Evolutionary conservation across 2,329 filamentous ascomycete species (phyloP), one percentile per base, ranked within the genome.

Genomic region (Emmonsiellopsis sp.): DNA sequence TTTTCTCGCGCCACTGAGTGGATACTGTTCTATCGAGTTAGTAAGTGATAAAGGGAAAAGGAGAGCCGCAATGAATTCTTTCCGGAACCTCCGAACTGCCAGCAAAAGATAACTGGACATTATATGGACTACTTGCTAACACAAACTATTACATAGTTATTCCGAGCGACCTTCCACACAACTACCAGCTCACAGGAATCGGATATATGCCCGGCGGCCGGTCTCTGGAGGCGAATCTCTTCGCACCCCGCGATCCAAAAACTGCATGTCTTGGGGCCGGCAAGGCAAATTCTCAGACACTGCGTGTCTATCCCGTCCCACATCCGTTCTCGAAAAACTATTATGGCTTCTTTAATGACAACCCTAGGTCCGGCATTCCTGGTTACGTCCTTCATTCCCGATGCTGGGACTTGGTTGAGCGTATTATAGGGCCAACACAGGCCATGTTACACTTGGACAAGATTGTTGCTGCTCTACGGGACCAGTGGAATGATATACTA

Each of bases 401-500:
- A 47, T 47, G 44, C 32, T 47, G 44, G 44, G 44, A 47, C 20
- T 20, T 47, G n/a, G n/a, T 47, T 32, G 44, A 47, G 44, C 44
- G 32, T 13, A 8, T 13, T 31, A 31, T 47, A 8, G 44, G 44
- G 7, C 32, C 44, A 38, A 38, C 35, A 20, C 44, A 31, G 20
- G 44, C 44, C 30, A 47, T 20, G 8, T 47, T 32, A 3, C 44
- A 32, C 11, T 30, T 47, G 32, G 44, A 47, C 20, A 31, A 31
- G 44, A 47, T 47, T 9, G 26, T 31, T 13, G 13, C 44, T 13
- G 44, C 44, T 20, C 20, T 47, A 30, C 44, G 20, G 30, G 32
- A 8, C 11, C 44, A 47, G 26, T 47, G 44, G 44, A 32, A 47
- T 47, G 44, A 47, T 13, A 30, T 47, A 13, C 16, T 47, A 5